Evolutionary conservation across 805 yeast species (phyloP).

Genomic region (Barnettozyma pratensis): DNA sequence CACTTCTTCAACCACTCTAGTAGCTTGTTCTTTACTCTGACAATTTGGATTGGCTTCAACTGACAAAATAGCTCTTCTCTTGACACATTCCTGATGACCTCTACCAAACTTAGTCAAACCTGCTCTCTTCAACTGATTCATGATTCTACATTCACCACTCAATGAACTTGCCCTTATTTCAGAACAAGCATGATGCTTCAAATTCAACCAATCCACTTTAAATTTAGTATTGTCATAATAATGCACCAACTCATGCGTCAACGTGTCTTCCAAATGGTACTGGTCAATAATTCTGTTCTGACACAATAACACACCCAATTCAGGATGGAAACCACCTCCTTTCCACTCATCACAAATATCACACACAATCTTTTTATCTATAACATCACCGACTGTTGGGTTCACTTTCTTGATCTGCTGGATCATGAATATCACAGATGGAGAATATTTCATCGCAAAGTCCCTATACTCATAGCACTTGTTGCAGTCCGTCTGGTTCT

Average conservation of each 20-base stretch:
- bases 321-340: constrained; percentile 93
- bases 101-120: constrained; percentile 51
- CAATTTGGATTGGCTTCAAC: constrained; percentile 87
- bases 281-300: constrained; percentile 65
- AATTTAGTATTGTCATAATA: constrained; percentile 89
- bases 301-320: constrained; percentile 79
- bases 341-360: constrained; percentile 77
- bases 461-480: constrained; percentile 71
- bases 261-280: constrained; percentile 83
- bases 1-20: constrained; percentile 74
- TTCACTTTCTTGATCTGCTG: constrained; percentile 62
- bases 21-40: constrained; percentile 66
- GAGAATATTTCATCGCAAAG: constrained; percentile 77
- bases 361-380: constrained; percentile 58
- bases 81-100: constrained; percentile 90
- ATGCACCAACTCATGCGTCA: constrained; percentile 90
- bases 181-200: constrained; percentile 94
- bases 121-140: constrained; percentile 62
- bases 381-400: constrained; percentile 41
- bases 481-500: constrained; percentile 50
- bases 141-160: constrained; percentile 91
- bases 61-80: constrained; percentile 80
- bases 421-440: constrained; percentile 81
- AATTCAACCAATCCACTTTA: constrained; percentile 76
- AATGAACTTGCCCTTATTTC: constrained; percentile 91